Evolutionary conservation across 208 protist genomes (phyloP).

Genomic region (Trypanosoma mega): DNA sequence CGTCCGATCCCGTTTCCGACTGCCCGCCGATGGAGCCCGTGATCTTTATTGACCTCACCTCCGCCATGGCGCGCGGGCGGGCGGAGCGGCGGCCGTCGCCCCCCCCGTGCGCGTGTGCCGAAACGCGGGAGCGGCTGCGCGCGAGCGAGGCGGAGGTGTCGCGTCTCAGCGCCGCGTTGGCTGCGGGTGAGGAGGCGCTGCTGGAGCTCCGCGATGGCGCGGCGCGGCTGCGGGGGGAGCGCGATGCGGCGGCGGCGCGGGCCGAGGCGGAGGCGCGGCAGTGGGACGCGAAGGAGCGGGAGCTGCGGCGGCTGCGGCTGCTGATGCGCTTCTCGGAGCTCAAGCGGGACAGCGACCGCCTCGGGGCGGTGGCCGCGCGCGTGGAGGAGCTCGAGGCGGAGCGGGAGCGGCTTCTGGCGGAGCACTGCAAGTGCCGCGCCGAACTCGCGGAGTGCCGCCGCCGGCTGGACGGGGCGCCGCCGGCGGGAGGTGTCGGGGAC

Average conservation of each 20-base stretch:
- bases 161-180: background rate
- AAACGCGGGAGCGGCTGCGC: background rate
- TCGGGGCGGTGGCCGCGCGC: conserved; percentile 17
- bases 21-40: conserved; percentile 26
- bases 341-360: conserved; percentile 66
- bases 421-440: conserved; percentile 11
- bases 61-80: background rate
- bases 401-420: conserved; percentile 16
- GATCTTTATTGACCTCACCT: conserved; percentile 59
- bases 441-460: conserved; percentile 17
- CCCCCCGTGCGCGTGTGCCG: background rate
- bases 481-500: no score
- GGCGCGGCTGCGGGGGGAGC: background rate
- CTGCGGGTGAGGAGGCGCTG: background rate
- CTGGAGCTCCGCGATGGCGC: background rate
- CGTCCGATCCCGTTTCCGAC: background rate
- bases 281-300: conserved; percentile 34
- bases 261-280: conserved; percentile 4
- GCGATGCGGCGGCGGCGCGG: conserved; percentile 2
- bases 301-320: conserved; percentile 58
- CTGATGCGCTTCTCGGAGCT: conserved; percentile 76
- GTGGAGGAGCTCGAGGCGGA: conserved; percentile 16
- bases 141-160: background rate
- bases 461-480: conserved; percentile 7
- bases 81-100: background rate